Conservation (phyloP, 345 rosid genomes). For the Aethionema arabicum region DNA sequence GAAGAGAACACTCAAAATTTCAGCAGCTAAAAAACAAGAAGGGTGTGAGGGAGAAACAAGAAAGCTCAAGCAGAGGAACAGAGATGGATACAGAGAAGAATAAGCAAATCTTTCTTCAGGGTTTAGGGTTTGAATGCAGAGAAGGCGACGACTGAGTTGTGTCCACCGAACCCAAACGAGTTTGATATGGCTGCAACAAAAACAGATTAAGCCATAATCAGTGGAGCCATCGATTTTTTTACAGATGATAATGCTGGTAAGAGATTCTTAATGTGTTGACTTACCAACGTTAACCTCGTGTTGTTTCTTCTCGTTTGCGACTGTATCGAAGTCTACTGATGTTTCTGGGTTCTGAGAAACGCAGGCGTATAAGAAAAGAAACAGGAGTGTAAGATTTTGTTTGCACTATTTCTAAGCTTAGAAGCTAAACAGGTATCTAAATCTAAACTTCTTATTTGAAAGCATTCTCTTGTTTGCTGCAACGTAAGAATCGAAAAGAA, state of each 20-base stretch:
- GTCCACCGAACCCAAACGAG: conserved; percentile 98
- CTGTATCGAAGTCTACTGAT: conserved; percentile 83
- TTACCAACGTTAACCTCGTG: conserved; percentile 98
- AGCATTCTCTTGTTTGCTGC: neutral
- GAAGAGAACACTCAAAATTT: too few relatives aligned
- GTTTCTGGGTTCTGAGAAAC: conserved; percentile 79
- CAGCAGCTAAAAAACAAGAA: too few relatives aligned
- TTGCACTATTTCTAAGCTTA: neutral
- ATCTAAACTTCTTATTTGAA: neutral
- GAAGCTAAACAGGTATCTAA: neutral
- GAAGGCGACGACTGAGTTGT: conserved; percentile 94
- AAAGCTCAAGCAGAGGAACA: too few relatives aligned
- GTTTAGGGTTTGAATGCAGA: conserved; percentile 84
- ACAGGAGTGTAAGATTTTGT: neutral
- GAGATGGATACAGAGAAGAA: too few relatives aligned
- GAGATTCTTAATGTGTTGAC: conserved; percentile 19
- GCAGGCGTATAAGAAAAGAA: neutral
- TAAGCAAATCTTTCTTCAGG: too few relatives aligned
- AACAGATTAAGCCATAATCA: conserved; percentile 5
- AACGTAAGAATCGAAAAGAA: neutral
- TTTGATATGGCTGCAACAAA: conserved; percentile 79
- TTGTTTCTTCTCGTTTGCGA: conserved; percentile 78
- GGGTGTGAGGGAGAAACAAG: too few relatives aligned
- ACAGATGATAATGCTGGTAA: conserved; percentile 5
- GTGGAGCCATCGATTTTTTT: neutral